phyloP scores from a whole-genome alignment of 2,329 filamentous ascomycete species.

The Alternaria arbusti region DNA sequence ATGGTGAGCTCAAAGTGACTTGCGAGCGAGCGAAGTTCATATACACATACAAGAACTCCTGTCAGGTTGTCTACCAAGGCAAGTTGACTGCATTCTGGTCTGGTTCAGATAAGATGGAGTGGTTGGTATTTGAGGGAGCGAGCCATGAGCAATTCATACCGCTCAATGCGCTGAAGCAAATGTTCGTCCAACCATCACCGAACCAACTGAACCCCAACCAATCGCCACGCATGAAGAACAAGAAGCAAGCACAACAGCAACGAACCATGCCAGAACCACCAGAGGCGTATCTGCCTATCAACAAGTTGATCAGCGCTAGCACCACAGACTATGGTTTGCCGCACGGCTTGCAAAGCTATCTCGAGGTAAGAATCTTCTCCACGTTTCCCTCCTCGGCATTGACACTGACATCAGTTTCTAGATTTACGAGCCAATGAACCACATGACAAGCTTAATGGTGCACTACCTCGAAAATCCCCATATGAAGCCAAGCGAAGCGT shows the following conservation, averaged over 20 bases:
- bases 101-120: conserved; percentile 76
- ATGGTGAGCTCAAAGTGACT: conserved; percentile 75
- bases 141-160: conserved; percentile 85
- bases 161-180: conserved; percentile 62
- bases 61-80: conserved; percentile 80
- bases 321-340: conserved; percentile 63
- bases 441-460: conserved; percentile 67
- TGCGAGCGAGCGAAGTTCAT: conserved; percentile 80
- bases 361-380: conserved; percentile 61
- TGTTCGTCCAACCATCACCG: conserved; percentile 56
- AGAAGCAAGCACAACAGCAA: conserved; percentile 53
- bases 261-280: conserved; percentile 30
- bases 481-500: conserved; percentile 61
- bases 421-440: conserved; percentile 70
- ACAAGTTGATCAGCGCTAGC: conserved; percentile 54
- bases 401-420: conserved; percentile 44
- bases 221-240: conserved; percentile 61
- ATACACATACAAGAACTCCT: conserved; percentile 86
- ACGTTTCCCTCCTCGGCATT: conserved; percentile 12
- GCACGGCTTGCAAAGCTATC: conserved; percentile 62
- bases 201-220: conserved; percentile 58
- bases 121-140: conserved; percentile 80
- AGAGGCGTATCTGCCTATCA: conserved; percentile 53
- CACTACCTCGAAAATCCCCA: conserved; percentile 61
- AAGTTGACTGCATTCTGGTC: conserved; percentile 81